phyloP scores from a whole-genome alignment of 225 moss, liverwort and hornwort genomes.

The Bryum argenteum region DNA sequence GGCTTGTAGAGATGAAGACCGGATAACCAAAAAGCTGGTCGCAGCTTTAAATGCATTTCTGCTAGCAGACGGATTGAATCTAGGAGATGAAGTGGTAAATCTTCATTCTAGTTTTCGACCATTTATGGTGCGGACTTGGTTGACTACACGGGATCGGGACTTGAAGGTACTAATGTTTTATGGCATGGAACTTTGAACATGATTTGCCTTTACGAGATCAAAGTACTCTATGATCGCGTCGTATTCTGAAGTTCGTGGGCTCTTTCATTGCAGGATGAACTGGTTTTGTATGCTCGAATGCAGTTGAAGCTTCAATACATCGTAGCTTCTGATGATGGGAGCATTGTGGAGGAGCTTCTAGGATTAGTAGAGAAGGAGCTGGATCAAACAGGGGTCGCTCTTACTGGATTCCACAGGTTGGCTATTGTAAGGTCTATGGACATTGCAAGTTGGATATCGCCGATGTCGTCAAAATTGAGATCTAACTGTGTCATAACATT shows the following conservation, averaged over 20 bases:
- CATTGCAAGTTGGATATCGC: constrained; percentile 14
- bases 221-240: neutral
- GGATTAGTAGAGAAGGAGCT: constrained; percentile 95
- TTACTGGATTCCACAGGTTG: constrained; percentile 70
- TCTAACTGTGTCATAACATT: constrained; percentile 15
- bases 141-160: constrained; percentile 91
- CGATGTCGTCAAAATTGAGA: constrained; percentile 9
- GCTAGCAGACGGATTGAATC: constrained; percentile 74
- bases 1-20: constrained; percentile 82
- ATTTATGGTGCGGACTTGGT: constrained; percentile 85
- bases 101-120: constrained; percentile 75
- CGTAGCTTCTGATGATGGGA: constrained; percentile 55
- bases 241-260: neutral
- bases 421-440: constrained; percentile 4
- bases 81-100: constrained; percentile 67
- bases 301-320: constrained; percentile 88
- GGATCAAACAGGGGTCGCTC: constrained; percentile 80
- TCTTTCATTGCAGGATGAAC: constrained; percentile 72
- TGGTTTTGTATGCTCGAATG: constrained; percentile 81
- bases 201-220: constrained; percentile 21
- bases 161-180: constrained; percentile 61
- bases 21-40: constrained; percentile 89
- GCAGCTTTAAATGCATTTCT: constrained; percentile 82
- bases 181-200: neutral
- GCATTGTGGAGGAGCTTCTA: constrained; percentile 67